Evolutionary conservation across 202 grass and related monocot species (phyloP), one percentile per base, ranked within the genome.

Genomic region (Elaeis oleifera): DNA sequence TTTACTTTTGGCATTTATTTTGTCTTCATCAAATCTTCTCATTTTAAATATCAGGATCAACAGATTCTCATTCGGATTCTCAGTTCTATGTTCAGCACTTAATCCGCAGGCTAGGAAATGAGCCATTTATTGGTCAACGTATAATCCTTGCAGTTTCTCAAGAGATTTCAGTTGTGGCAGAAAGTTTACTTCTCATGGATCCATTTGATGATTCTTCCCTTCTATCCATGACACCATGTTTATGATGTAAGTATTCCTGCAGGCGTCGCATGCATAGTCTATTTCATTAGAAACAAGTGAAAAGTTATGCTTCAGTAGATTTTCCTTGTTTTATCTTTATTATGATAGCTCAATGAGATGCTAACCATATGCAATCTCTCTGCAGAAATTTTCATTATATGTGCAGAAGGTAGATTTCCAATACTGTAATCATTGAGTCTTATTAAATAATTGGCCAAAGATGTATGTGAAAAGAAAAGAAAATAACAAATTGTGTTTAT

Each of bases 141-240:
- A 81, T 81, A 76, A 85, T 97, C 22, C 71, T 97, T 64, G 61
- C 74, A 66, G 61, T 97, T 78, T 89, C 79, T 76, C 84, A 97
- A 74, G 91, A 89, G 61, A 86, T 85, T 62, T 78, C 84, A 52
- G 78, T 63, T 75, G 54, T 75, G 70, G 84, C 84, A 15, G 92
- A 97, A 79, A 84, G 68, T 63, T 77, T 96, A 60, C 79, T 89
- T 79, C 64, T 96, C 49, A 16, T 77, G 28, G 84, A 96, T 32
- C 87, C 87, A 1, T 96, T 96, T 84, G 79, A 91, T 83, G 84
- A 85, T 65, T 72, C 61, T 56, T 88, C 65, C 81, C 84, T 76
- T 81, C 71, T 73, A 67, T 83, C 71, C 79, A 96, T 81, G 81
- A 18, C 74, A 83, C 78, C 77, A 86, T 96, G 75, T 96, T 89